A percentile compares a stretch with the other conserved stretches of the same genome.
Evolutionary conservation across 2,329 filamentous ascomycete species (phyloP).

Genomic region (Triangularia setosa): DNA sequence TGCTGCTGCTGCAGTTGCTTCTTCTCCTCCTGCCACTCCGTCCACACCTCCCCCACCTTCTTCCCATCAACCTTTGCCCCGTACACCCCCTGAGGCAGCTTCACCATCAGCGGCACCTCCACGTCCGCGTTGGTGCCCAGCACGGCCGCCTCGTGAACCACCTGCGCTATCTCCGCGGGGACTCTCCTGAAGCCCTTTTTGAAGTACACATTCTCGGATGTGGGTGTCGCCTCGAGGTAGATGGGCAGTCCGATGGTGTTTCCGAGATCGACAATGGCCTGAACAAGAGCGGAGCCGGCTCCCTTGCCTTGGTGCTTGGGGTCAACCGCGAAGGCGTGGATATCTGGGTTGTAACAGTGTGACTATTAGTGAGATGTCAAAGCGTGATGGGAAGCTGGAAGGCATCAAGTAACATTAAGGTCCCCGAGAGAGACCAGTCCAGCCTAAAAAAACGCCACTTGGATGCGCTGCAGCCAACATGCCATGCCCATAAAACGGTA

Average conservation of each 20-base stretch:
- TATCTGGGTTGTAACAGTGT: constrained; percentile 27
- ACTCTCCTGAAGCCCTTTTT: constrained; percentile 43
- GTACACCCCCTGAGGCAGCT: constrained; percentile 31
- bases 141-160: constrained; percentile 35
- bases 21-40: constrained; percentile 6
- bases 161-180: constrained; percentile 32
- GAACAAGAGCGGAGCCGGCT: constrained; percentile 39
- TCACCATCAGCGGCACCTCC: constrained; percentile 40
- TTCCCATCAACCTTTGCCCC: not conserved
- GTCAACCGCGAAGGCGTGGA: constrained; percentile 43
- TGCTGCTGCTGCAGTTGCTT: constrained; percentile 3
- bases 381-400: not conserved
- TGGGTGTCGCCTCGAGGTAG: constrained; percentile 45
- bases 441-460: not conserved
- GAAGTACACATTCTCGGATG: constrained; percentile 41
- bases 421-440: not conserved
- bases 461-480: not conserved
- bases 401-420: not conserved
- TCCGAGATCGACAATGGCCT: constrained; percentile 38
- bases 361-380: not conserved
- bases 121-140: constrained; percentile 35
- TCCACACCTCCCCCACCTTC: constrained; percentile 7
- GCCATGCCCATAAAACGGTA: not conserved
- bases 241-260: constrained; percentile 38
- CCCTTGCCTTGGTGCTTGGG: constrained; percentile 41